These are phyloP conservation scores for Prunus campanulata DNA, from an alignment of 306 rosid species.

Conservation along the genomic window DNA sequence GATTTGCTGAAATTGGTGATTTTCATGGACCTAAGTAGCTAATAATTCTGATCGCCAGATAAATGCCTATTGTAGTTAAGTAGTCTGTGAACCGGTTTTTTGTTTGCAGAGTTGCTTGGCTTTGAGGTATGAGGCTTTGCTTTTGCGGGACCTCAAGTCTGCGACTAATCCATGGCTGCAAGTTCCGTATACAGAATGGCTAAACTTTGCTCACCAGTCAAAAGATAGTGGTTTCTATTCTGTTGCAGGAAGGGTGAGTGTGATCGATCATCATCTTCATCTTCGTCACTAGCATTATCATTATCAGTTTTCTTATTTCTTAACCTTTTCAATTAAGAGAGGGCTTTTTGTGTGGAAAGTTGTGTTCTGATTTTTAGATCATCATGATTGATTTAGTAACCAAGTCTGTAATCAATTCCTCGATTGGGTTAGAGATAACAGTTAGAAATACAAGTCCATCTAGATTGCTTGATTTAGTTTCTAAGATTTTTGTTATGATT, in stretches of 20 bases:
- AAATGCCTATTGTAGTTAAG: not conserved
- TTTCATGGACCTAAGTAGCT: not conserved
- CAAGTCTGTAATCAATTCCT: not conserved
- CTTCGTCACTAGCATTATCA: too few relatives aligned
- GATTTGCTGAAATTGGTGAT: not conserved
- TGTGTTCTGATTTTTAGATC: not conserved
- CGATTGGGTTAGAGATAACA: not conserved
- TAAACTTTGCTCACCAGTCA: too few relatives aligned
- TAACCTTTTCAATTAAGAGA: not conserved
- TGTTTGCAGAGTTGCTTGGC: constrained; percentile 76
- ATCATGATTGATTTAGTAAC: not conserved
- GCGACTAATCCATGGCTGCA: constrained; percentile 36
- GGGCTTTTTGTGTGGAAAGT: not conserved
- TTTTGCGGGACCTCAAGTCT: constrained; percentile 56
- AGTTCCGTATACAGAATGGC: too few relatives aligned
- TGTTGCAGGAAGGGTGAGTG: too few relatives aligned
- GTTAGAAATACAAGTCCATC: not conserved
- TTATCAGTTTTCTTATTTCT: too few relatives aligned
- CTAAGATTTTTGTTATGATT: not conserved
- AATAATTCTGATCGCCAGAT: not conserved
- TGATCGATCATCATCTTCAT: too few relatives aligned
- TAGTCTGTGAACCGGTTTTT: not conserved
- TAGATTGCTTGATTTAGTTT: not conserved
- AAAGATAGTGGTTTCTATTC: too few relatives aligned
- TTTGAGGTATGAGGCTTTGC: constrained; percentile 81